Conservation (phyloP, 108 stramenopile genomes). For the Pseudonitzschia pungens region DNA sequence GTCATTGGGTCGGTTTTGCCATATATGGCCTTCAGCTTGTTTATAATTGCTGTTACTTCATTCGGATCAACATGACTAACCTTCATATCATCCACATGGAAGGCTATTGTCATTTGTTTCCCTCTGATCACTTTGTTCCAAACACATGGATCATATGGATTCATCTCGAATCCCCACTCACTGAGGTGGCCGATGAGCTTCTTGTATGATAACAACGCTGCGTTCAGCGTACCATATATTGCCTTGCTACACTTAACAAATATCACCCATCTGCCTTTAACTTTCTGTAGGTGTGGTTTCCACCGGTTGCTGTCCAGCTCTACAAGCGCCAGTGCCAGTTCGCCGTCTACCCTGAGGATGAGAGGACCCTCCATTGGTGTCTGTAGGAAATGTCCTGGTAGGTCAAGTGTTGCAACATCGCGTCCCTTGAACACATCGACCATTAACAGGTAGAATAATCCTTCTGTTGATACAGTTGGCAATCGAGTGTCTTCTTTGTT, state of each 20-base stretch:
- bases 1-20: constrained; percentile 18
- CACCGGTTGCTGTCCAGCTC: neutral
- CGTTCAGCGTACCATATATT: constrained; percentile 33
- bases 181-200: constrained; percentile 11
- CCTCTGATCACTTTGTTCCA: constrained; percentile 40
- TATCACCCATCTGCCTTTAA: neutral
- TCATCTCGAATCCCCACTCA: constrained; percentile 28
- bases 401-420: constrained; percentile 45
- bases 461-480: neutral
- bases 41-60: constrained; percentile 16
- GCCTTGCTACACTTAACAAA: constrained; percentile 7
- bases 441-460: neutral
- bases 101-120: constrained; percentile 34
- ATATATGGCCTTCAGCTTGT: constrained; percentile 7
- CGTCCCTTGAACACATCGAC: constrained; percentile 25
- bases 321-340: neutral
- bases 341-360: neutral
- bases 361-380: constrained; percentile 18
- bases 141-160: constrained; percentile 37
- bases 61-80: constrained; percentile 31
- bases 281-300: neutral
- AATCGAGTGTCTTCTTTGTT: neutral
- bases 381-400: constrained; percentile 55
- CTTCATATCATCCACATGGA: constrained; percentile 53
- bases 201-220: constrained; percentile 34